Evolutionary conservation across 2,329 filamentous ascomycete genomes (phyloP).

Genomic region (Trematosphaeria pertusa): DNA sequence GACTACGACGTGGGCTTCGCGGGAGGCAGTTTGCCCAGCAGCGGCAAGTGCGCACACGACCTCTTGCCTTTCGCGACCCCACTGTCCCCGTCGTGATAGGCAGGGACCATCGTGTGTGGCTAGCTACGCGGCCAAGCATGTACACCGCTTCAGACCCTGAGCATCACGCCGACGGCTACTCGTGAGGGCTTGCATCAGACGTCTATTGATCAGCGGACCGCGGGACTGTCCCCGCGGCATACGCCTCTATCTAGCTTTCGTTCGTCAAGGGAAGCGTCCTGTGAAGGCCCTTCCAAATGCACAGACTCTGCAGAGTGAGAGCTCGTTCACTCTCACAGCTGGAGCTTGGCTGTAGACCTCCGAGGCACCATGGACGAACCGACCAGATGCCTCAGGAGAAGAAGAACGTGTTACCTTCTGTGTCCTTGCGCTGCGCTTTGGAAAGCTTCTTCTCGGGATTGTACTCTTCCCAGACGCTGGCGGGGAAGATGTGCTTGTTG

Average conservation of each 20-base stretch:
- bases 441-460: conserved; percentile 88
- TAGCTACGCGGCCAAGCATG: conserved; percentile 7
- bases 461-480: conserved; percentile 94
- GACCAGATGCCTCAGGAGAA: conserved; percentile 47
- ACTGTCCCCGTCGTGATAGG: neutral
- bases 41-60: conserved; percentile 36
- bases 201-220: too few relatives aligned
- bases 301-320: too few relatives aligned
- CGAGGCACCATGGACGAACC: too few relatives aligned
- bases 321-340: too few relatives aligned
- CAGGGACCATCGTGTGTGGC: conserved; percentile 1
- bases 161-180: conserved; percentile 16
- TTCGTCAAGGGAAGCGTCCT: neutral
- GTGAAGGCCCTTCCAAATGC: neutral
- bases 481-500: conserved; percentile 98
- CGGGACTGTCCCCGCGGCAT: too few relatives aligned
- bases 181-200: too few relatives aligned
- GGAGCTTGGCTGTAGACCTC: too few relatives aligned
- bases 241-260: neutral
- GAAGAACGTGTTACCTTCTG: conserved; percentile 92
- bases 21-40: conserved; percentile 6
- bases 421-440: conserved; percentile 78
- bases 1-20: conserved; percentile 1
- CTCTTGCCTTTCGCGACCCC: conserved; percentile 7
- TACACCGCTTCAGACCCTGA: conserved; percentile 34